phyloP scores from a whole-genome alignment of 2,329 filamentous ascomycete genomes.

The Neoarthrinium moseri region DNA sequence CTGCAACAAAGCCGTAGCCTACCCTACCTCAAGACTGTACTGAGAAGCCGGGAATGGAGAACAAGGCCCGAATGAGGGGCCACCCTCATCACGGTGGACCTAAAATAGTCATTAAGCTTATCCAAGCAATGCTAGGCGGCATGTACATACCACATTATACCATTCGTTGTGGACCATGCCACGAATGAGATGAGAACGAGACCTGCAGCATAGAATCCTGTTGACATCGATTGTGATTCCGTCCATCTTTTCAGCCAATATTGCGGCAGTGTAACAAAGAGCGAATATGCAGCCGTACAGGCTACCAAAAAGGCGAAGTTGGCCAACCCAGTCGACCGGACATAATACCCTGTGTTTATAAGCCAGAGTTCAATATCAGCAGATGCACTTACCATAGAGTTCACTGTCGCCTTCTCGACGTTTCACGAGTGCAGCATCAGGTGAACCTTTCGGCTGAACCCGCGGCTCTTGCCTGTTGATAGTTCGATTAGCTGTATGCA shows the following conservation, averaged over 20 bases:
- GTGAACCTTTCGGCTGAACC: too few relatives aligned
- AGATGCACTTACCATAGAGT: conserved; percentile 1
- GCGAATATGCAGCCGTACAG: conserved; percentile 23
- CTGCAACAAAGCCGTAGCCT: conserved; percentile 26
- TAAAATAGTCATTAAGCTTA: conserved; percentile 14
- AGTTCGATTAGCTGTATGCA: too few relatives aligned
- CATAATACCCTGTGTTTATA: conserved; percentile 25
- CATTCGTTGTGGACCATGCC: conserved; percentile 35
- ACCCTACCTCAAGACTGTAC: conserved; percentile 25
- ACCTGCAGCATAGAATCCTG: conserved; percentile 31
- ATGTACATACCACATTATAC: conserved; percentile 30
- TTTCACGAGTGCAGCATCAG: too few relatives aligned
- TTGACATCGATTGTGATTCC: conserved; percentile 19
- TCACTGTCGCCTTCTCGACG: background rate
- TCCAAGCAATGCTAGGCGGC: background rate
- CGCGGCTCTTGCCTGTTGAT: too few relatives aligned
- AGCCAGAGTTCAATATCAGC: background rate
- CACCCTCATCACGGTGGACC: conserved; percentile 30
- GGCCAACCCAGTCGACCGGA: conserved; percentile 21
- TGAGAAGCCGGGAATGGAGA: conserved; percentile 30
- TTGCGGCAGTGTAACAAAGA: conserved; percentile 34
- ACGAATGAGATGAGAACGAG: conserved; percentile 32
- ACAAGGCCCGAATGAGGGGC: conserved; percentile 33
- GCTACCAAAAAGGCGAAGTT: conserved; percentile 26
- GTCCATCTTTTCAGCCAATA: conserved; percentile 41